A percentile compares a stretch with the other conserved stretches of the same genome.
phyloP scores from a whole-genome alignment of 1,284 basidiomycete species.

The Austroboletus novae-zelandiae region DNA sequence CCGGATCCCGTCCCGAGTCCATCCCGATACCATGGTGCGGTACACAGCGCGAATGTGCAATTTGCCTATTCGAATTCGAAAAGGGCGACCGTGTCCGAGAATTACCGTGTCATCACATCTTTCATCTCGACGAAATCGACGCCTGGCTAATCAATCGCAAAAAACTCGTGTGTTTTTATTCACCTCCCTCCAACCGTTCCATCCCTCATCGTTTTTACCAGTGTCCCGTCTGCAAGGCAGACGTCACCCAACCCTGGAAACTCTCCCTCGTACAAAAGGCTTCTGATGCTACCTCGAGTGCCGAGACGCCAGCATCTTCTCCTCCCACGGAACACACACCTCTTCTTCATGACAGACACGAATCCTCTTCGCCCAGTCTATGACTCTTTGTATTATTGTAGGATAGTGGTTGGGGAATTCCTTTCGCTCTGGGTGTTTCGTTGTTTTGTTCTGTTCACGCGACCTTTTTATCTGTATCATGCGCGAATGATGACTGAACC shows the following conservation, averaged over 20 bases:
- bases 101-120: slow-evolving; percentile 87
- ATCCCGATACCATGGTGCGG: slow-evolving; percentile 68
- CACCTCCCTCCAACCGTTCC: neutral
- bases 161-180: slow-evolving; percentile 66
- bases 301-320: slow-evolving; percentile 7
- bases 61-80: slow-evolving; percentile 83
- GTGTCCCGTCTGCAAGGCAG: slow-evolving; percentile 88
- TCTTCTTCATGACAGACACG: slow-evolving; percentile 29
- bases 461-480: slow-evolving; percentile 8
- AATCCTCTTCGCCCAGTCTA: slow-evolving; percentile 12
- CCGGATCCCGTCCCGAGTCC: slow-evolving; percentile 41
- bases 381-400: slow-evolving; percentile 28
- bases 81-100: slow-evolving; percentile 86
- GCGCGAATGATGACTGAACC: slow-evolving; percentile 11
- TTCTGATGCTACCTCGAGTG: slow-evolving; percentile 3
- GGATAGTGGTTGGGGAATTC: slow-evolving; percentile 9
- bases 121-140: slow-evolving; percentile 84
- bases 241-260: slow-evolving; percentile 69
- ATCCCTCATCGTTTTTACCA: slow-evolving; percentile 31
- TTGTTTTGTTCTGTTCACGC: slow-evolving; percentile 4
- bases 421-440: slow-evolving; percentile 8
- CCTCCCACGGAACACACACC: slow-evolving; percentile 38
- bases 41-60: slow-evolving; percentile 79
- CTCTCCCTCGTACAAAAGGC: slow-evolving; percentile 17
- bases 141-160: slow-evolving; percentile 87